Evolutionary conservation across 1,284 basidiomycete species (phyloP).

Genomic region (Clitocybe nebularis): DNA sequence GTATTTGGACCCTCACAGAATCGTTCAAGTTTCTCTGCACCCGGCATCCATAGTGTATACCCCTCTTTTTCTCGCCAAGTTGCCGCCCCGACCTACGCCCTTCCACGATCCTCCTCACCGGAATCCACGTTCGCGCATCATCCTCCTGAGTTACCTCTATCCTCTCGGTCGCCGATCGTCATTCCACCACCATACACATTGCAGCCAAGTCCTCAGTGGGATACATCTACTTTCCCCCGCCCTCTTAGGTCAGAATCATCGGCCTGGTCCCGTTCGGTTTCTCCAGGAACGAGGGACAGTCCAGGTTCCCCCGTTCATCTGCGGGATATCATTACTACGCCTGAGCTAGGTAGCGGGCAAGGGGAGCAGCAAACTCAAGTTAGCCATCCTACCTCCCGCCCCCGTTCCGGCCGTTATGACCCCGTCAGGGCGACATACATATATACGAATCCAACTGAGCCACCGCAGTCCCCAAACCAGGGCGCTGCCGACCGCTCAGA

Average conservation of each 20-base stretch:
- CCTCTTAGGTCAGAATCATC: conserved; percentile 32
- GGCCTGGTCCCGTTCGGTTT: conserved; percentile 34
- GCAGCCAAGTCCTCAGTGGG: conserved; percentile 65
- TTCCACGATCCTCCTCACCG: conserved; percentile 28
- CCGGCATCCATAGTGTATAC: conserved; percentile 4
- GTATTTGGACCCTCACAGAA: conserved; percentile 21
- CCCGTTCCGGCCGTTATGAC: conserved; percentile 41
- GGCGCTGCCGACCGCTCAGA: conserved; percentile 9
- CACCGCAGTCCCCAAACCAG: conserved; percentile 10
- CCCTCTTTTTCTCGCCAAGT: conserved; percentile 8
- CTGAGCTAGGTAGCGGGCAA: not conserved
- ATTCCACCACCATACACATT: conserved; percentile 61
- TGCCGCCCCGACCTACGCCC: conserved; percentile 14
- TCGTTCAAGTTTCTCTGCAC: conserved; percentile 15
- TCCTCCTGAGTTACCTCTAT: conserved; percentile 33
- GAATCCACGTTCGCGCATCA: conserved; percentile 39
- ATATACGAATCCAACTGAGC: conserved; percentile 10
- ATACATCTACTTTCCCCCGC: conserved; percentile 34
- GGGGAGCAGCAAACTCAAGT: conserved; percentile 3
- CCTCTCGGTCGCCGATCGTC: conserved; percentile 27
- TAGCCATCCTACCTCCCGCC: conserved; percentile 16
- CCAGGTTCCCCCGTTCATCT: conserved; percentile 22
- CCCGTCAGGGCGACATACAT: conserved; percentile 40
- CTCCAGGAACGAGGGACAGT: conserved; percentile 23
- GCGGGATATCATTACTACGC: conserved; percentile 15